A percentile compares a stretch with the other conserved stretches of the same genome.
Evolutionary conservation across 2,329 filamentous ascomycete species (phyloP).

Genomic region (Penicillium corylophilum): DNA sequence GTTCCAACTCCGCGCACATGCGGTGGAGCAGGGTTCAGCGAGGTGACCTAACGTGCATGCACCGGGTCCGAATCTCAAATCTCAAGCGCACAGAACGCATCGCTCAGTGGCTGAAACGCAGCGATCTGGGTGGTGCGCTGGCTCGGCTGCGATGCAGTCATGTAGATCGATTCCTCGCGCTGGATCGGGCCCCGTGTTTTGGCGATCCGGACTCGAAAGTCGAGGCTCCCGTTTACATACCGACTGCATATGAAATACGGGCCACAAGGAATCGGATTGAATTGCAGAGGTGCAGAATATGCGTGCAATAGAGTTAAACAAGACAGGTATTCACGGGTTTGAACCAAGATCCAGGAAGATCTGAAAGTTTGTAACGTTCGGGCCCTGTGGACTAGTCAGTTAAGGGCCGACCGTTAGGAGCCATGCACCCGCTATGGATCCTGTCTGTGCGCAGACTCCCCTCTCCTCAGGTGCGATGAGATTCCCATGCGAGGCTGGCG

Average conservation of each 20-base stretch:
- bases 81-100: constrained; percentile 21
- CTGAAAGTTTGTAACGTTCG: constrained; percentile 17
- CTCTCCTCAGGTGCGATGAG: not conserved
- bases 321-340: too few species aligned
- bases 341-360: constrained; percentile 17
- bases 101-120: constrained; percentile 24
- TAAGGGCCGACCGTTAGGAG: constrained; percentile 18
- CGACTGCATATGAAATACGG: constrained; percentile 4
- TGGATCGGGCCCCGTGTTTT: constrained; percentile 1
- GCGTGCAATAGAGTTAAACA: too few species aligned
- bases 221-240: constrained; percentile 1
- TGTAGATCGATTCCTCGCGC: constrained; percentile 23
- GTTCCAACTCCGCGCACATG: not conserved
- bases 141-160: constrained; percentile 15
- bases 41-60: constrained; percentile 27
- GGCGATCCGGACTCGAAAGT: not conserved
- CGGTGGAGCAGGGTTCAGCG: constrained; percentile 11
- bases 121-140: constrained; percentile 19
- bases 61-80: constrained; percentile 13
- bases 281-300: too few species aligned
- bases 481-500: constrained; percentile 5
- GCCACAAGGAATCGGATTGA: not conserved
- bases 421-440: constrained; percentile 20
- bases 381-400: constrained; percentile 3
- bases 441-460: constrained; percentile 15